Conservation (phyloP, 1,139 yeast species). For the Kodamaea derodonti region DNA sequence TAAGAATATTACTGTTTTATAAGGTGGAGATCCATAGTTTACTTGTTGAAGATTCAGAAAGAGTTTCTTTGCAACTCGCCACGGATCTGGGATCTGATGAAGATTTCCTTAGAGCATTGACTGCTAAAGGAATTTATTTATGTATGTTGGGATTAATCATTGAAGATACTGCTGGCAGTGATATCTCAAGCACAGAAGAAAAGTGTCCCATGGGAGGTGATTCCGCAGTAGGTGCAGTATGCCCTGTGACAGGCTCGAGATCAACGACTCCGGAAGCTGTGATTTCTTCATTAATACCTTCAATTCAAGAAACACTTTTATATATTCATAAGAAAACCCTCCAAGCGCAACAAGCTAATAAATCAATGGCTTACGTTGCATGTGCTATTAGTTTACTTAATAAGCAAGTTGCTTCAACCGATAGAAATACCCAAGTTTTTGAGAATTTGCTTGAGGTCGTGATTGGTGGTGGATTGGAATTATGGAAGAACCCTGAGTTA, state of each 20-base stretch:
- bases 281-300: neutral
- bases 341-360: conserved; percentile 16
- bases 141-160: conserved; percentile 30
- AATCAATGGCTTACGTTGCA: conserved; percentile 23
- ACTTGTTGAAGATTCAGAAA: conserved; percentile 1
- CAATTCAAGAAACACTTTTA: conserved; percentile 2
- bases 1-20: conserved; percentile 24
- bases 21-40: conserved; percentile 20
- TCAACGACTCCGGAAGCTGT: neutral
- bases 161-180: conserved; percentile 19
- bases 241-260: neutral
- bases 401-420: conserved; percentile 10
- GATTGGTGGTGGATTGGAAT: neutral
- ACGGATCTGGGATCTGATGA: conserved; percentile 11
- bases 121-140: conserved; percentile 26
- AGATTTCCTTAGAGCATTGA: conserved; percentile 13
- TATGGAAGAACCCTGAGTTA: conserved; percentile 36
- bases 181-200: neutral
- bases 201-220: neutral
- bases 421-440: neutral
- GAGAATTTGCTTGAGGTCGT: conserved; percentile 1
- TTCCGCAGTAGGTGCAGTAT: neutral
- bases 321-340: conserved; percentile 4
- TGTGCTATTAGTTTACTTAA: conserved; percentile 23
- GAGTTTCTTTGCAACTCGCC: neutral